These are phyloP conservation scores for Grosmannia huntii DNA, from an alignment of 2,329 filamentous ascomycete species.

Conservation along the genomic window DNA sequence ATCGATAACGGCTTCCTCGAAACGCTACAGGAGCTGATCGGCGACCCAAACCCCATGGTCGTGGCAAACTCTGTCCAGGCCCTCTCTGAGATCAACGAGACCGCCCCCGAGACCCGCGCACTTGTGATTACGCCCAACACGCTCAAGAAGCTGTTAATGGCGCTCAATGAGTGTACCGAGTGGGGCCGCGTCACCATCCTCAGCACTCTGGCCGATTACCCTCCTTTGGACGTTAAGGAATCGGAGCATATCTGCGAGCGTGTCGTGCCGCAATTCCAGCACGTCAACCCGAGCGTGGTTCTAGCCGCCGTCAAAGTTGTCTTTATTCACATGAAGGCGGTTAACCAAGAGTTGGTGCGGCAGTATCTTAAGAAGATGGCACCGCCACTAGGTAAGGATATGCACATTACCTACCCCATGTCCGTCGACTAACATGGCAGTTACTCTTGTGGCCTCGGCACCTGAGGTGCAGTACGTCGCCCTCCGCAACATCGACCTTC, in stretches of 20 bases:
- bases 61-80: constrained; percentile 96
- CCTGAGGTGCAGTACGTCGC: constrained; percentile 98
- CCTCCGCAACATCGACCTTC: constrained; percentile 85
- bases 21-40: constrained; percentile 86
- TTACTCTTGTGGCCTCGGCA: constrained; percentile 87
- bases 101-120: constrained; percentile 80
- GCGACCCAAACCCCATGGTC: constrained; percentile 97
- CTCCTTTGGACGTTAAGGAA: constrained; percentile 78
- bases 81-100: constrained; percentile 78
- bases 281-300: constrained; percentile 94
- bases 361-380: constrained; percentile 98
- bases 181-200: constrained; percentile 95
- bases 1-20: constrained; percentile 95
- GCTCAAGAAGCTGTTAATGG: constrained; percentile 91
- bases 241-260: constrained; percentile 96
- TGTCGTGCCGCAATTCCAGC: constrained; percentile 92
- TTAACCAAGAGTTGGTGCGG: constrained; percentile 64
- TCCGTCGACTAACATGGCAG: constrained; percentile 27
- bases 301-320: constrained; percentile 96
- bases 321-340: constrained; percentile 85
- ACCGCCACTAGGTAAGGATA: constrained; percentile 65
- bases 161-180: constrained; percentile 94
- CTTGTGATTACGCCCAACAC: constrained; percentile 70
- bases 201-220: constrained; percentile 79
- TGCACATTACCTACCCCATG: neutral